Evolutionary conservation across 495 filamentous ascomycete genomes (phyloP), one percentile per base, ranked within the genome.

Genomic region (Patellaria atrata): DNA sequence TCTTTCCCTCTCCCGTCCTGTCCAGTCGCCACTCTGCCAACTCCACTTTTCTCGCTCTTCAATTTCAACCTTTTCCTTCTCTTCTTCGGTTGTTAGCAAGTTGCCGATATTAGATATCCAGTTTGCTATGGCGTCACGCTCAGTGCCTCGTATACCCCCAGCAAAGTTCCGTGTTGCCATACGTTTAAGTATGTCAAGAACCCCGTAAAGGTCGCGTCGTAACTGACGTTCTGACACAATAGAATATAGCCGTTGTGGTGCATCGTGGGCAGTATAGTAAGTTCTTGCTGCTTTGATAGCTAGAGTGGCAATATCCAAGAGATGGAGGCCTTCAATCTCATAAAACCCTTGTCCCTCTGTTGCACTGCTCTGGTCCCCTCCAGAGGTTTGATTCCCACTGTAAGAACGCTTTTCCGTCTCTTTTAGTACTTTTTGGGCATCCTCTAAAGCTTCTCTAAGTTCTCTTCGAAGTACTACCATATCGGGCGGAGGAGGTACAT

Each of bases 281-380:
- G 85, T 75, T 52, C 85, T 93, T 22, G 89, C 89, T 5, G 91
- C 86, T 22, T 83, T 76, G 38, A 97, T 94, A 10, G 86, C 86
- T 27, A 94, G 64, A 3, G 89, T 97, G 56, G 87, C 75, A 29
- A 93, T 71, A 49, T 96, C 89, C 22, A 94, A 62, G 24, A 97
- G 70, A 38, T 91, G 80, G 60, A 94, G 70, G 5, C 89, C 89
- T 53, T 94, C 80, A 4, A 94, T 66, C 50, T 94, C 82, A 50
- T 80, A 70, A 68, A 78, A 89, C 5, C 76, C 78, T 38, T 64
- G 64, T 1, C 57, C 59, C 12, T 60, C 54, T 12, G 56, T 47
- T 53, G 18, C 70, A 7, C 19, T 27, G 7, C 22, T 27, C 4
- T 22, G 30, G 9, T 19, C 22, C 2, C 20, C 41, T 27, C 45